A percentile compares a stretch with the other conserved stretches of the same genome.
Conservation (phyloP, 2,329 filamentous ascomycete species). For the Colletotrichum costaricense region DNA sequence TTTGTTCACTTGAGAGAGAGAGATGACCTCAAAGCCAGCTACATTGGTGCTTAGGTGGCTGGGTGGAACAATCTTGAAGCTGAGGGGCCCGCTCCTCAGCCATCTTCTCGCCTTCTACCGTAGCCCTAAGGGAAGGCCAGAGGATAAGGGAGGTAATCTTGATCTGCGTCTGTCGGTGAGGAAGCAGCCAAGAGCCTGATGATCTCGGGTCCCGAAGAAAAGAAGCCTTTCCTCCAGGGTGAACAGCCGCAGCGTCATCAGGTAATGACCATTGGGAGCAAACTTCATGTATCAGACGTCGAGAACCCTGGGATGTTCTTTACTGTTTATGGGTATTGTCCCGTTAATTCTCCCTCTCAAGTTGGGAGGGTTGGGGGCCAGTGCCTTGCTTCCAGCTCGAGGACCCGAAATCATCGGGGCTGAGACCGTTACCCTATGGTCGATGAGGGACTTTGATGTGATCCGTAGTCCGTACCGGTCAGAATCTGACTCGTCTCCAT, state of each 20-base stretch:
- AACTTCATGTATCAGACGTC: neutral
- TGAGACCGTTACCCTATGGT: neutral
- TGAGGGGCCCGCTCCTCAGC: neutral
- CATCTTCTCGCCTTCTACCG: neutral
- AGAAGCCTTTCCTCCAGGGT: neutral
- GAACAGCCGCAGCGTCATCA: neutral
- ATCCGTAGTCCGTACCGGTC: neutral
- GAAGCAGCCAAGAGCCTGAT: neutral
- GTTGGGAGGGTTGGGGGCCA: neutral
- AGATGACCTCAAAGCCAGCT: neutral
- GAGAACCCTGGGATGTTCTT: neutral
- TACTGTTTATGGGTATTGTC: neutral
- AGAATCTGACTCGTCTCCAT: neutral
- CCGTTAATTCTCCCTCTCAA: neutral
- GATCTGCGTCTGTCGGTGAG: constrained; percentile 11
- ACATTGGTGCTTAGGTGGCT: neutral
- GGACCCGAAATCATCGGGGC: neutral
- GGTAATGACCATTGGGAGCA: neutral
- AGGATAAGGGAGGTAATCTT: neutral
- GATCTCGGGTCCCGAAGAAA: constrained; percentile 1
- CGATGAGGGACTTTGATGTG: neutral
- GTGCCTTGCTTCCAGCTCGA: neutral
- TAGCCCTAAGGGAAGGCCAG: neutral
- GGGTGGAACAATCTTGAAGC: neutral
- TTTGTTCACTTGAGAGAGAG: neutral